phyloP scores from a whole-genome alignment of 768 basidiomycete genomes.

The Tricholoma sp. region DNA sequence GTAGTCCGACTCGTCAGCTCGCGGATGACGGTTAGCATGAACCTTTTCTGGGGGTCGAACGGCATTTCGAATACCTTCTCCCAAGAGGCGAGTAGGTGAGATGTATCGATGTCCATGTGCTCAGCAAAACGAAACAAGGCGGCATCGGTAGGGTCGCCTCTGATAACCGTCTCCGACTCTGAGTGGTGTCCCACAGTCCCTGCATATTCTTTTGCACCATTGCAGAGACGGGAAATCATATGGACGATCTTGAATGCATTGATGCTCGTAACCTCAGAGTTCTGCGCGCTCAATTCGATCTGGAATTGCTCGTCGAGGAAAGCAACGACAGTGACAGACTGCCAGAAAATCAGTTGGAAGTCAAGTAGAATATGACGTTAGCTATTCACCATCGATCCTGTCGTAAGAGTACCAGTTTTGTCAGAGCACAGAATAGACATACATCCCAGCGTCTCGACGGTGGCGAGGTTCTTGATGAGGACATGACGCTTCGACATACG shows the following conservation, averaged over 20 bases:
- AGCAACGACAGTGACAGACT: background rate
- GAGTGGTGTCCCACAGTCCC: conserved; percentile 14
- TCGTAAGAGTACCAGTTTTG: conserved; percentile 50
- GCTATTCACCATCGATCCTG: conserved; percentile 37
- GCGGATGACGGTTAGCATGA: background rate
- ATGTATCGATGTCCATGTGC: background rate
- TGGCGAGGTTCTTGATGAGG: conserved; percentile 47
- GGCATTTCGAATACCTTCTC: background rate
- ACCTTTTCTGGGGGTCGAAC: background rate
- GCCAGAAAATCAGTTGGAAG: background rate
- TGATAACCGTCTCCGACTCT: conserved; percentile 23
- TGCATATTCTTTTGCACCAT: conserved; percentile 33
- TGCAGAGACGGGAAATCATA: conserved; percentile 40
- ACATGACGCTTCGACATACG: conserved; percentile 44
- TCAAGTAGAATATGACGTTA: background rate
- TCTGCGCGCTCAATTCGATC: background rate
- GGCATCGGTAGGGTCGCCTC: conserved; percentile 56
- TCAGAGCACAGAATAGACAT: conserved; percentile 53
- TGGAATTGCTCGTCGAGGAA: background rate
- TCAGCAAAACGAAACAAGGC: conserved; percentile 51
- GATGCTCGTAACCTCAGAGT: conserved; percentile 2
- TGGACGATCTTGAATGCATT: conserved; percentile 25
- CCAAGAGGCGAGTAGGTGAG: background rate
- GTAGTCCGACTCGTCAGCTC: background rate
- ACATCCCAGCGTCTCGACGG: conserved; percentile 50